Evolutionary conservation across 1,284 basidiomycete species (phyloP), one percentile per base, ranked within the genome.

Genomic region (Malassezia furfur): DNA sequence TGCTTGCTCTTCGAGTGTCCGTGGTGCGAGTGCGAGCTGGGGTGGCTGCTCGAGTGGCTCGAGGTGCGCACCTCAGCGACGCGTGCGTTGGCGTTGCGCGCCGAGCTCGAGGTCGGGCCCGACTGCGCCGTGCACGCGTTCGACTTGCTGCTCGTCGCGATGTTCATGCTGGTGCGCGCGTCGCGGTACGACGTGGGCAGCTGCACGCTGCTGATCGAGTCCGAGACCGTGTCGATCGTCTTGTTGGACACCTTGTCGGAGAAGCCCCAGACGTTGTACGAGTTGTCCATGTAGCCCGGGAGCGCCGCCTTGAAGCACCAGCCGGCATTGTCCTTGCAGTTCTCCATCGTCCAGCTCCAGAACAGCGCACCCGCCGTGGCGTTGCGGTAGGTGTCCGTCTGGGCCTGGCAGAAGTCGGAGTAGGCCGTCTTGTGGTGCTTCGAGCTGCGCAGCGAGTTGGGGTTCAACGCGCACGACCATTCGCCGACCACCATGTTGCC

Each of bases 301-400:
- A 55, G 45, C 1, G 68, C 67, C 7, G 57, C 50, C 44, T 68
- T 48, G 60, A 72, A 74, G 45, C 72, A 74, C 72, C 72, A 74
- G n/a, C 72, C 72, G 7, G 67, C 57, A 30, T 74, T 74, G 50
- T 62, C 51, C 31, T 64, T 51, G 53, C 71, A 74, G 55, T 70
- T 63, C 51, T 72, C 66, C 67, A 74, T 68, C 48, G 67, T 69
- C 82, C 67, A 74, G 83, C 83, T 80, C 86, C 86, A 87, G 74
- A 87, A 88, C 22, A 77, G 77, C 81, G 83, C 86, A 0, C 86
- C 85, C 0, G 83, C 80, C 3, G 83, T 80, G 14, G 75, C 75
- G 48, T 81, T 81, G 4, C 79, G 65, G 69, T 86, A 88, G 1
- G 81, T 78, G 25, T 81, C 78, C 76, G 82, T 78, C 62, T 87